Evolutionary conservation across 192 early-diverging fungal genomes (phyloP).

Genomic region (Lunasporangiospora selenospora): DNA sequence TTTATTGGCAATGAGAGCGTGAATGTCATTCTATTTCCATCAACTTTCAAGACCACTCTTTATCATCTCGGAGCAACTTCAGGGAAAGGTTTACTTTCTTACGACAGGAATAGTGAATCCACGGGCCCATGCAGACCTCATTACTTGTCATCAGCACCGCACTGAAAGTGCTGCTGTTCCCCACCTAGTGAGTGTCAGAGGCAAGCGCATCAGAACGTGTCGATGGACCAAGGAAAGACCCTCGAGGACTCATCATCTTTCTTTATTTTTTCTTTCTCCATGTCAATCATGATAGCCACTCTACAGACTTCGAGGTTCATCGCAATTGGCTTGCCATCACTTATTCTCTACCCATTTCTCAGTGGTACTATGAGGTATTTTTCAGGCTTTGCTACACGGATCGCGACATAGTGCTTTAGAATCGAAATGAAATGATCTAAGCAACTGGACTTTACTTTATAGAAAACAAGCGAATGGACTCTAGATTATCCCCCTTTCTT

Average conservation of each 20-base stretch:
- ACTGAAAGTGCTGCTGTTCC: slow-evolving; percentile 70
- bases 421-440: too few relatives aligned
- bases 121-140: slow-evolving; percentile 49
- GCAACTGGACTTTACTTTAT: too few relatives aligned
- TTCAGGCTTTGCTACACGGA: too few relatives aligned
- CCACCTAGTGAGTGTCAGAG: slow-evolving; percentile 67
- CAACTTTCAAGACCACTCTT: too few relatives aligned
- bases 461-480: slow-evolving; percentile 89
- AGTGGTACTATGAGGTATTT: slow-evolving; percentile 90
- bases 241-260: neutral
- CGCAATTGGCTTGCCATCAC: slow-evolving; percentile 98
- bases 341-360: slow-evolving; percentile 72
- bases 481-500: slow-evolving; percentile 99
- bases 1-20: too few relatives aligned
- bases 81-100: too few relatives aligned
- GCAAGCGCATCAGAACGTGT: too few relatives aligned
- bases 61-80: too few relatives aligned
- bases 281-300: slow-evolving; percentile 60
- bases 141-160: slow-evolving; percentile 57
- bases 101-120: too few relatives aligned
- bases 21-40: too few relatives aligned
- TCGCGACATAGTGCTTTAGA: too few relatives aligned
- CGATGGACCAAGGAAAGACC: neutral
- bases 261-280: neutral
- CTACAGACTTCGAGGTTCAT: slow-evolving; percentile 99